phyloP scores from a whole-genome alignment of 805 yeast species.

The Ogataea parapolymorpha region DNA sequence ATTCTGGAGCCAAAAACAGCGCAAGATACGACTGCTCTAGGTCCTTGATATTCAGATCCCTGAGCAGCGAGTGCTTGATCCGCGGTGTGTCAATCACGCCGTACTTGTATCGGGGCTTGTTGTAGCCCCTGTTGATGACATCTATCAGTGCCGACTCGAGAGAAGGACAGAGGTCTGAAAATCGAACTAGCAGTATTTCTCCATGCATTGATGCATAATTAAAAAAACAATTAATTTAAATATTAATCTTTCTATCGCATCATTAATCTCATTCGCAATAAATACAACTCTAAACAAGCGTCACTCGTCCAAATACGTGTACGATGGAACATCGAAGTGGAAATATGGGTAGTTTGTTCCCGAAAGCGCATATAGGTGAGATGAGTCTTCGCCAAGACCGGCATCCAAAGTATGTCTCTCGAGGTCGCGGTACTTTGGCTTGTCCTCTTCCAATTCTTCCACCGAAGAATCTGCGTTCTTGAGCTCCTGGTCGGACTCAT shows the following conservation, averaged over 20 bases:
- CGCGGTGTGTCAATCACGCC: conserved; percentile 41
- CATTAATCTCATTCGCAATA: background rate
- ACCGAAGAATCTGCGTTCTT: conserved; percentile 11
- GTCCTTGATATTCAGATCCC: conserved; percentile 25
- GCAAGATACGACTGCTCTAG: conserved; percentile 25
- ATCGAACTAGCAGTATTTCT: conserved; percentile 1
- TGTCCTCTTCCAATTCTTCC: conserved; percentile 34
- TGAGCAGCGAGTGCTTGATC: conserved; percentile 31
- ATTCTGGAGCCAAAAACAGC: conserved; percentile 26
- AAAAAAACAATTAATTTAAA: background rate
- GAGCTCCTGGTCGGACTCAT: conserved; percentile 9
- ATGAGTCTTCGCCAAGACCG: conserved; percentile 16
- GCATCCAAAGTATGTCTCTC: conserved; percentile 22
- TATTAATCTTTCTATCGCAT: background rate
- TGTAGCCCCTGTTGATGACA: conserved; percentile 49
- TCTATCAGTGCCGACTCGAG: conserved; percentile 24
- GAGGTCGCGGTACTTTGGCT: conserved; percentile 13
- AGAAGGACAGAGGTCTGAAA: background rate
- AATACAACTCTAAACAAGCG: conserved; percentile 6
- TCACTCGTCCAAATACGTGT: conserved; percentile 25
- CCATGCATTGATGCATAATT: conserved; percentile 2
- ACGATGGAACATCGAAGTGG: conserved; percentile 73
- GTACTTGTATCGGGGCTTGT: conserved; percentile 43
- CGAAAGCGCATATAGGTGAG: conserved; percentile 42
- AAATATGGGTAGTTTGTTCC: conserved; percentile 71